phyloP scores from a whole-genome alignment of 352 stramenopile genomes.

The Pythium angustatum region DNA sequence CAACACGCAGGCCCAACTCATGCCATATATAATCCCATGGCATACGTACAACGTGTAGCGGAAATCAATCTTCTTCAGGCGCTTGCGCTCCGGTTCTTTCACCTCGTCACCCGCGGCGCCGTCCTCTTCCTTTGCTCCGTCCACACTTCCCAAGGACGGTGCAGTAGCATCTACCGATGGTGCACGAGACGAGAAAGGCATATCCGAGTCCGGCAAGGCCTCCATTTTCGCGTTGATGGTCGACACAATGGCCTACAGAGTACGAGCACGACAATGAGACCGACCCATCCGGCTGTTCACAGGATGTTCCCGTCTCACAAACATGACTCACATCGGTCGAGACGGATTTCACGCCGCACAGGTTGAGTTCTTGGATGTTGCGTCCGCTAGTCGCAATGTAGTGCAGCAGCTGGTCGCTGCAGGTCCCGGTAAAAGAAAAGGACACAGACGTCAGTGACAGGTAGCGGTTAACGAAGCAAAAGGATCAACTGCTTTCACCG shows the following conservation, averaged over 20 bases:
- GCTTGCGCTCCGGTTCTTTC: constrained; percentile 75
- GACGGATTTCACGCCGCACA: constrained; percentile 87
- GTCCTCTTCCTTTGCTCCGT: constrained; percentile 28
- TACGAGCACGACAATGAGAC: not conserved
- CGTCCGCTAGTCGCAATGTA: constrained; percentile 69
- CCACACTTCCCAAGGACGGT: not conserved
- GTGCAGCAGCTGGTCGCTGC: constrained; percentile 77
- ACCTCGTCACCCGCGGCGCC: constrained; percentile 33
- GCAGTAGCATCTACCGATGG: constrained; percentile 3
- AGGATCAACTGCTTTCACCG: too few species aligned
- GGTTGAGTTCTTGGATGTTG: constrained; percentile 85
- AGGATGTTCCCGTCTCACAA: not conserved
- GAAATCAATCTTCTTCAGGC: constrained; percentile 89
- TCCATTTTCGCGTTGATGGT: constrained; percentile 84
- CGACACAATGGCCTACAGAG: constrained; percentile 57
- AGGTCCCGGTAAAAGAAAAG: not conserved
- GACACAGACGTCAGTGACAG: too few species aligned
- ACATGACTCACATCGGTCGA: constrained; percentile 62
- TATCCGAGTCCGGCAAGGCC: constrained; percentile 39
- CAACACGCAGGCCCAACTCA: too few species aligned
- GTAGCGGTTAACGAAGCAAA: too few species aligned
- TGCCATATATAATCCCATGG: not conserved
- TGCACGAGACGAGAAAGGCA: not conserved
- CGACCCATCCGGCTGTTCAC: not conserved
- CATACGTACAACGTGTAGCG: constrained; percentile 83